These are phyloP conservation scores for Trichophaea hybrida DNA, from an alignment of 2,329 filamentous ascomycete species.

Conservation along the genomic window DNA sequence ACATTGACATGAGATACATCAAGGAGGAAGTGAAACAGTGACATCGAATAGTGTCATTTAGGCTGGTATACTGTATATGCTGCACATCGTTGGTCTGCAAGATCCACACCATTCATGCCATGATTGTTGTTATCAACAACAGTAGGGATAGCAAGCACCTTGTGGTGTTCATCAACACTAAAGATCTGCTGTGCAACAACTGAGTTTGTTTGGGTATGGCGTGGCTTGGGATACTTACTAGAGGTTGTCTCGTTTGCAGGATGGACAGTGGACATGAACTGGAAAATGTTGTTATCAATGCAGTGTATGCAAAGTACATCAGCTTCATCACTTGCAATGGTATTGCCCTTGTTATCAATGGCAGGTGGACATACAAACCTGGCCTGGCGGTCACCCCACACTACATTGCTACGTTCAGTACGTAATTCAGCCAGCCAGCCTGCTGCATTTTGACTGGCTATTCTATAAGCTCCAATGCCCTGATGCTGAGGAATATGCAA, in stretches of 20 bases:
- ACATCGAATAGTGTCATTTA: neutral
- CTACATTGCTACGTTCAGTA: neutral
- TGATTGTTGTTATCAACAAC: constrained; percentile 1
- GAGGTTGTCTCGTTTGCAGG: neutral
- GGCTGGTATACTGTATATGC: neutral
- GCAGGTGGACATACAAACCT: neutral
- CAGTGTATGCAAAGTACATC: neutral
- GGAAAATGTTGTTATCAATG: neutral
- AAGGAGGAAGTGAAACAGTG: neutral
- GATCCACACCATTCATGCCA: neutral
- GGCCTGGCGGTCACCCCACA: neutral
- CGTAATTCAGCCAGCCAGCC: neutral
- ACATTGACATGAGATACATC: neutral
- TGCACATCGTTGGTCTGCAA: neutral
- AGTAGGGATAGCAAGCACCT: neutral
- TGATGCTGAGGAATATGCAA: neutral
- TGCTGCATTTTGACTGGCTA: neutral
- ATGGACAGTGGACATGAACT: neutral
- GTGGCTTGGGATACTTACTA: neutral
- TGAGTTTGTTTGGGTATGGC: neutral
- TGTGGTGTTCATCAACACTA: neutral
- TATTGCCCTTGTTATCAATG: no score
- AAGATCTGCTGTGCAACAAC: neutral
- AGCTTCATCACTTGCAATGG: neutral
- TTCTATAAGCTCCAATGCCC: neutral